These are phyloP conservation scores for Torulaspora microellipsoides DNA, from an alignment of 805 yeast species.

Conservation along the genomic window DNA sequence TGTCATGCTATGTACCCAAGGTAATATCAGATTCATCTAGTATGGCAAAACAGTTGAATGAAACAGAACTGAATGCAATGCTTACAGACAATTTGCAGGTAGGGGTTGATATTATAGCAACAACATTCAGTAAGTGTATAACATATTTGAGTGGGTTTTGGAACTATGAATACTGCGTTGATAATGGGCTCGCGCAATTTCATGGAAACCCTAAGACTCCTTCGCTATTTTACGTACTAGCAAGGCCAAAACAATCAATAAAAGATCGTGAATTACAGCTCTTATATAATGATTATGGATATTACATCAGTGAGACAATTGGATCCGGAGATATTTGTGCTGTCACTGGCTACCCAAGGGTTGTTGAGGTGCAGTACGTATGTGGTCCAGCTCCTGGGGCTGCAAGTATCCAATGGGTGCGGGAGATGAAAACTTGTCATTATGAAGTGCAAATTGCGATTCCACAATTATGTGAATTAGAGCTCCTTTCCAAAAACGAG, in stretches of 20 bases:
- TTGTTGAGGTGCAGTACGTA: constrained; percentile 50
- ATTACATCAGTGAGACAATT: constrained; percentile 35
- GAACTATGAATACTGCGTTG: constrained; percentile 50
- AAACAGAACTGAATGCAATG: constrained; percentile 10
- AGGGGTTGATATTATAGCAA: constrained; percentile 19
- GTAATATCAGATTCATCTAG: constrained; percentile 2
- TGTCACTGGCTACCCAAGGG: constrained; percentile 48
- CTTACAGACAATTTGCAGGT: constrained; percentile 15
- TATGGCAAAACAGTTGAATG: constrained; percentile 6
- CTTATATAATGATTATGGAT: constrained; percentile 33
- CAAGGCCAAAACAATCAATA: constrained; percentile 18
- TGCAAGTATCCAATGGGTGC: constrained; percentile 36
- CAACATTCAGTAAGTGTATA: constrained; percentile 24
- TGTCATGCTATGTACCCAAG: constrained; percentile 24
- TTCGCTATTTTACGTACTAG: constrained; percentile 26
- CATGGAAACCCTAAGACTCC: constrained; percentile 29
- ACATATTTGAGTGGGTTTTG: constrained; percentile 42
- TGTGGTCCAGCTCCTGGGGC: constrained; percentile 41
- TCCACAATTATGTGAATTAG: constrained; percentile 45
- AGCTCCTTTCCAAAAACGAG: constrained; percentile 24
- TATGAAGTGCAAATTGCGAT: constrained; percentile 50
- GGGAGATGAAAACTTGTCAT: constrained; percentile 54
- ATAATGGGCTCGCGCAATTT: constrained; percentile 46
- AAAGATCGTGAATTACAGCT: constrained; percentile 29
- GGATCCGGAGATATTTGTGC: constrained; percentile 57